Evolutionary conservation across 1,139 yeast genomes (phyloP), one percentile per base, ranked within the genome.

Genomic region (Yamadazyma membranifaciens): DNA sequence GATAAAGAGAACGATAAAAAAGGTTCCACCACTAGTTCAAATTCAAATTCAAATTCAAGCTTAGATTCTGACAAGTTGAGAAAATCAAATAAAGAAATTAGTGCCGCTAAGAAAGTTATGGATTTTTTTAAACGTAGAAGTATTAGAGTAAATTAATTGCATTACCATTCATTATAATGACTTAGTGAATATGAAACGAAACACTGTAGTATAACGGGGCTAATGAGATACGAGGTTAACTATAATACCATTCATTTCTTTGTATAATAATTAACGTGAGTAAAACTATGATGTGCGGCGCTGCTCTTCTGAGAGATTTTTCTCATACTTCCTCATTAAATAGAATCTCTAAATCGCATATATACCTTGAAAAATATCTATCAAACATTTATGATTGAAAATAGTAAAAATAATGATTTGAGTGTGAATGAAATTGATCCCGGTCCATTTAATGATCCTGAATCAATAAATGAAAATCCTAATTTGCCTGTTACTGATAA

Each of bases 101-200:
- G 89, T 41, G 84, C 91, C 2, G 87, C 91, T 11, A 78, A 81
- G 54, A 82, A 81, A 53, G 91, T 85, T 20, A 80, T 85, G 79
- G 91, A 85, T 59, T 85, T 85, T 58, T 84, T 85, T 66, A 84
- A 83, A 59, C 76, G 92, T 61, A 78, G 88, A 64, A 84, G 91
- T 59, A 78, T 78, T 11, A 55, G 71, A 46, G 62, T 68, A 17
- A 58, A 56, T 40, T 60, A 48, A 43, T 12, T 14, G 13, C 16
- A 10, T 31, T 17, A 31, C 4, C 14, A 13, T n/a, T 28, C 15
- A 28, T 13, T 13, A 14, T 14, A 7, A 14, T 20, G 24, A 20
- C 24, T 20, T 20, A 20, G 24, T 20, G 24, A 20, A 20, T 20
- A 20, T 20, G 24, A 20, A 20, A 20, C 24, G 24, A 20, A 20